Base-by-base conservation (phyloP, 805 yeast genomes). In the Teunomyces tritomae region DNA sequence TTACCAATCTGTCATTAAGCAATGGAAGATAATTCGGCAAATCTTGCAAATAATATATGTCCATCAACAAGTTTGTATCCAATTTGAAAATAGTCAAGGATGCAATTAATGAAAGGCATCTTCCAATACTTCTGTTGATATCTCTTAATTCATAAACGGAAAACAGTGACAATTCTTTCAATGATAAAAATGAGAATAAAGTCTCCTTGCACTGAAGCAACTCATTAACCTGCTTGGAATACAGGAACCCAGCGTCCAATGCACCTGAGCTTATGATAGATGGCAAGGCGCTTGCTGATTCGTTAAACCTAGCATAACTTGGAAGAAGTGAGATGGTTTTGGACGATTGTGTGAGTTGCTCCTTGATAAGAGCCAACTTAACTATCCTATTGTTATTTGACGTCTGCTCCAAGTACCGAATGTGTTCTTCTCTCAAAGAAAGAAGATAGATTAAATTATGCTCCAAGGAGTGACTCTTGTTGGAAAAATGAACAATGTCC, bases 21-120 rank as follows among this genome's bases (percentile, higher is more conserved):
- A 63, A 56, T 3, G 65, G 62, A 6, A 57, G 39, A 6, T 52
- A 43, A 39, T 49, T 57, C 10, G 58, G 45, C 30, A 57, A 53
- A 30, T 63, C 68, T 32, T 60, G 60, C 10, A 61, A 44, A 41
- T 52, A 56, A 43, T 52, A 58, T 16, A 57, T 44, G 28, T 58
- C 58, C 28, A 36, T 26, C 29, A 60, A 43, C 8, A 58, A 44
- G 11, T 44, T 50, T 1, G 56, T 46, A 16, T 51, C 44, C 28
- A 46, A 28, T 37, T 53, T 57, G 37, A 56, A 59, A 5, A 53
- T 50, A 2, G 63, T 47, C 52, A 57, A 47, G 6, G 63, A 54
- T n/a, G 64, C 56, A 16, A 62, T 39, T 27, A 54, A 30, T 13
- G 55, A 50, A 6, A 60, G 32, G 35, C 65, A 59, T n/a, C 48